Conservation (phyloP, 1,284 basidiomycete genomes). For the Fomitopsis schrenkii region DNA sequence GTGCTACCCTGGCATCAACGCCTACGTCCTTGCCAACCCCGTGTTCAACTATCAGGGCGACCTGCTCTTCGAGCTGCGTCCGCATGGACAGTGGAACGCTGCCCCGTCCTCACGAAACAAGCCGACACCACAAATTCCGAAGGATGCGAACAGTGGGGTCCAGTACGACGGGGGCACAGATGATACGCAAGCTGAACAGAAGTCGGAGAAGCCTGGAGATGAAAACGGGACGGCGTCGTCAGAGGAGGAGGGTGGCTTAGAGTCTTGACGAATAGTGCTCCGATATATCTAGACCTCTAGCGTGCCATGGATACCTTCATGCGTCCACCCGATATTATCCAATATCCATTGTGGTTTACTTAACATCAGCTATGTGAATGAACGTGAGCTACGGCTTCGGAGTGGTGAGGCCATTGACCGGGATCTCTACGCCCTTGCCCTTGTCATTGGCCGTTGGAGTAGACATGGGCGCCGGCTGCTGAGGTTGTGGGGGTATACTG, state of each 20-base stretch:
- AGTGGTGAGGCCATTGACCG: not conserved
- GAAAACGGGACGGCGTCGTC: not conserved
- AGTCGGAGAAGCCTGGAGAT: not conserved
- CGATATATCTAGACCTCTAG: not conserved
- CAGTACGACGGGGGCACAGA: not conserved
- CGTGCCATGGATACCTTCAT: not conserved
- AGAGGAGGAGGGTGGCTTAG: not conserved
- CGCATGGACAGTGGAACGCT: not conserved
- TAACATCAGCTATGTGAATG: not conserved
- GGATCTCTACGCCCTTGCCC: constrained; percentile 27
- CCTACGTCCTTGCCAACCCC: constrained; percentile 10
- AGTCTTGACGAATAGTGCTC: not conserved
- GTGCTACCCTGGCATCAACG: constrained; percentile 5
- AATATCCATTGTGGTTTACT: not conserved
- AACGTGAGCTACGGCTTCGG: not conserved
- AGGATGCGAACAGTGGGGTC: not conserved
- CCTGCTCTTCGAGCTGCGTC: constrained; percentile 10
- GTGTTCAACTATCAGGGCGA: constrained; percentile 12
- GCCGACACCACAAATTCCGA: not conserved
- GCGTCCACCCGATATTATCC: not conserved
- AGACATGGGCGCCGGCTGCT: constrained; percentile 12
- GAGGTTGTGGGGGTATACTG: constrained; percentile 12
- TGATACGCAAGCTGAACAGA: not conserved
- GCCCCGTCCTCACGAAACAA: not conserved
- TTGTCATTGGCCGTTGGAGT: constrained; percentile 22